Evolutionary conservation across 1,284 basidiomycete species (phyloP), one percentile per base, ranked within the genome.

Genomic region (Ustilago hordei): DNA sequence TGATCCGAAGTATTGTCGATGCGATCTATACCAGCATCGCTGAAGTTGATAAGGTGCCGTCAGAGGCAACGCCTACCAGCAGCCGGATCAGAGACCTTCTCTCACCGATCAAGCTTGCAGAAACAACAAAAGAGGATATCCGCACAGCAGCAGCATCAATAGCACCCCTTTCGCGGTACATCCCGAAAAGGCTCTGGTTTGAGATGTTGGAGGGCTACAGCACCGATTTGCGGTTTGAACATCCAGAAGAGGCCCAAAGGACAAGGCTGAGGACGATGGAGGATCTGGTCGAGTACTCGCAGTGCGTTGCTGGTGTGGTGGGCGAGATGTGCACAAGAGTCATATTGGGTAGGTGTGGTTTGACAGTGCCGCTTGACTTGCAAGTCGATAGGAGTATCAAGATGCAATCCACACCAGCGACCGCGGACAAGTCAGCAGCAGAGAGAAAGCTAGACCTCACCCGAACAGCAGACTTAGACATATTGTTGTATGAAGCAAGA

Each of bases 291-390:
- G 74, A 73, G 48, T 83, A 83, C 47, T 77, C 81, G 43, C 81
- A 83, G 57, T 79, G 79, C 35, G 81, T 83, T 7, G 81, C 81
- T 2, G 81, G 81, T 7, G 67, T 69, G 31, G 75, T 83, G 23
- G 81, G 81, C 3, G 81, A 83, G 64, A 82, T 83, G 80, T 82
- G 80, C 55, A 77, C 78, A 7, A 64, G 81, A 0, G 79, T 82
- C 41, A 81, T 83, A 19, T 55, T 83, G 19, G 79, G 63, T 3
- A 66, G 81, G 2, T 68, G 70, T 43, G 81, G 79, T 0, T 48
- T 45, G 43, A 12, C 56, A 6, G 67, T 80, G 8, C 65, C 69
- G 23, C 55, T 73, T 8, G 60, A 69, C 13, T 43, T 79, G 35
- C 19, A 64, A 13, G 70, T 78, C 19, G 68, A 79, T 28, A 55